Percentiles rank a stretch among this genome's conserved stretches.
These are phyloP conservation scores for Ophiobolus disseminans DNA, from an alignment of 2,329 filamentous ascomycete genomes.

Conservation along the genomic window DNA sequence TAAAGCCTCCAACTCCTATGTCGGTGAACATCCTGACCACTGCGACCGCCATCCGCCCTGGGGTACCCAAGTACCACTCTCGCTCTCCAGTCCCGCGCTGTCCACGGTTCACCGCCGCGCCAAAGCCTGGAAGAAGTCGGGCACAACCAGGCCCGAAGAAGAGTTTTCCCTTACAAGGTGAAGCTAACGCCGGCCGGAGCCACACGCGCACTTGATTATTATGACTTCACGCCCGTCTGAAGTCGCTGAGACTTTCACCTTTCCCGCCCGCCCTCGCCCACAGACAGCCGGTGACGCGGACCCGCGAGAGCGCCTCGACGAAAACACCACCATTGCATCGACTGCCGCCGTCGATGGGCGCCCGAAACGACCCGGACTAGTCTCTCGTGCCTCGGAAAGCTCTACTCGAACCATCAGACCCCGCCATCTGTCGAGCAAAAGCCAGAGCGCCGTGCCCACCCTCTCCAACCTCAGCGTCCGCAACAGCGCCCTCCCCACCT, in stretches of 20 bases:
- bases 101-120: constrained; percentile 32
- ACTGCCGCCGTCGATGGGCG: constrained; percentile 39
- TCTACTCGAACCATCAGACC: constrained; percentile 37
- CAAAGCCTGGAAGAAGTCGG: constrained; percentile 30
- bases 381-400: constrained; percentile 40
- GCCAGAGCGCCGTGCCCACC: constrained; percentile 54
- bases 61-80: constrained; percentile 17
- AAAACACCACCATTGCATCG: constrained; percentile 27
- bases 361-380: constrained; percentile 38
- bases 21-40: too few relatives aligned
- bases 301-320: constrained; percentile 14
- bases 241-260: constrained; percentile 23
- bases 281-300: constrained; percentile 16
- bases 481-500: constrained; percentile 35
- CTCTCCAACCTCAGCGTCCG: constrained; percentile 48
- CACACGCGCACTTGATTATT: constrained; percentile 33
- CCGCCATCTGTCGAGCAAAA: constrained; percentile 48
- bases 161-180: constrained; percentile 45
- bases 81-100: constrained; percentile 27
- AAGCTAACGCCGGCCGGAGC: constrained; percentile 41
- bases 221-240: constrained; percentile 41
- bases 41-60: not conserved
- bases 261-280: constrained; percentile 13
- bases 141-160: constrained; percentile 43
- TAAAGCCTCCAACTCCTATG: too few relatives aligned